phyloP scores from a whole-genome alignment of 306 rosid species.

The Hippophae gyantsensis region DNA sequence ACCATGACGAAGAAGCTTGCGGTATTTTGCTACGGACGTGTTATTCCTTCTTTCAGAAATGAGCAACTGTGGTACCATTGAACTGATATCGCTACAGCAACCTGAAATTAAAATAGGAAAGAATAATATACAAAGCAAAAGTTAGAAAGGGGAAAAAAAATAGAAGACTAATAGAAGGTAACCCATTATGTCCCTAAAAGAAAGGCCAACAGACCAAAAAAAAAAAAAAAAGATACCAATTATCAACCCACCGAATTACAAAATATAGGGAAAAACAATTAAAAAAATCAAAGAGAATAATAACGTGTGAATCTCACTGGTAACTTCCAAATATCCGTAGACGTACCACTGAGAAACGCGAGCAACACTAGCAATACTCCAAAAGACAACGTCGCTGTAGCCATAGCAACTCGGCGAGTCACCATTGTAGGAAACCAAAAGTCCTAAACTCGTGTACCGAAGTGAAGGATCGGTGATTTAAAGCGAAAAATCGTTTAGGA shows the following conservation, averaged over 20 bases:
- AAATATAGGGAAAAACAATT: neutral
- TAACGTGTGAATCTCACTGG: slow-evolving; percentile 3
- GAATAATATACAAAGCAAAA: neutral
- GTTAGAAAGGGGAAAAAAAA: neutral
- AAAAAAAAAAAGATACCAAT: neutral
- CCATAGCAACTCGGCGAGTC: slow-evolving; percentile 7
- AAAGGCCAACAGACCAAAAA: slow-evolving; percentile 9
- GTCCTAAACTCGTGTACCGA: neutral
- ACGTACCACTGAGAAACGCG: slow-evolving; percentile 34
- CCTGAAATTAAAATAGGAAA: slow-evolving; percentile 18
- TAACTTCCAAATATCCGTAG: slow-evolving; percentile 4
- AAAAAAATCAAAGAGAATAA: neutral
- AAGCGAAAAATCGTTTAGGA: neutral
- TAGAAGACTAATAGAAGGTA: slow-evolving; percentile 8
- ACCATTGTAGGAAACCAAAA: neutral
- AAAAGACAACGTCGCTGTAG: slow-evolving; percentile 11
- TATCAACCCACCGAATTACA: neutral
- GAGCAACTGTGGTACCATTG: slow-evolving; percentile 4
- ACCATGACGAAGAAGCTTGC: slow-evolving; percentile 48
- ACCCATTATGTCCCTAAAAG: slow-evolving; percentile 18
- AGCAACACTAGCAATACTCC: slow-evolving; percentile 6
- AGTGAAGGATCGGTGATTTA: neutral
- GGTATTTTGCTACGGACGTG: slow-evolving; percentile 26
- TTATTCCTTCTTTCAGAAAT: slow-evolving; percentile 10
- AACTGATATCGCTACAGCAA: neutral